phyloP scores from a whole-genome alignment of 2,329 filamentous ascomycete species.

The Aspergillus novoparasiticus region DNA sequence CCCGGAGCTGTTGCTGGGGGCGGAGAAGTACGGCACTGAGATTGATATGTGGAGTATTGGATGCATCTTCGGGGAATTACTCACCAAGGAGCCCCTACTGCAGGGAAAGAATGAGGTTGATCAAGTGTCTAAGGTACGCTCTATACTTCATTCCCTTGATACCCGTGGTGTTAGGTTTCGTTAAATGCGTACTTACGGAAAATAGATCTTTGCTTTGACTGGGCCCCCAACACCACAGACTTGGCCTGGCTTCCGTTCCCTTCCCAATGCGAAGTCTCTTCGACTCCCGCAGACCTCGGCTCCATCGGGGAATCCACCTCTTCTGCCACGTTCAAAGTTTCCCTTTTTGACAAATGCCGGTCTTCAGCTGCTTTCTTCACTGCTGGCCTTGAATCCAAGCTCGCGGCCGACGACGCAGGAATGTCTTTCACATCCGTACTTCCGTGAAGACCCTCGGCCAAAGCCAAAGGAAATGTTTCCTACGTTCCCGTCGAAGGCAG shows the following conservation, averaged over 20 bases:
- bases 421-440: constrained; percentile 80
- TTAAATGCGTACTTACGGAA: constrained; percentile 10
- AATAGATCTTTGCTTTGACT: constrained; percentile 79
- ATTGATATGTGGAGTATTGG: constrained; percentile 97
- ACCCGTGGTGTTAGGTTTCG: not conserved
- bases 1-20: constrained; percentile 85
- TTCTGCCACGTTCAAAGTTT: constrained; percentile 73
- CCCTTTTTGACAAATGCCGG: constrained; percentile 79
- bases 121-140: constrained; percentile 68
- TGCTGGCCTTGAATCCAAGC: constrained; percentile 76
- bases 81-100: constrained; percentile 79
- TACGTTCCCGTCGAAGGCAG: constrained; percentile 93
- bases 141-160: not conserved
- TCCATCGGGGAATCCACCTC: constrained; percentile 41
- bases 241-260: constrained; percentile 84
- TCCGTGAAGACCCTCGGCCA: constrained; percentile 82
- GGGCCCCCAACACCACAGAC: constrained; percentile 79
- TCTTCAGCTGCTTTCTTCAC: constrained; percentile 64
- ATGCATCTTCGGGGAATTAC: constrained; percentile 91
- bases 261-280: constrained; percentile 83
- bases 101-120: constrained; percentile 93
- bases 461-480: constrained; percentile 93
- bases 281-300: constrained; percentile 61
- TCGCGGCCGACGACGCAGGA: constrained; percentile 70
- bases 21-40: constrained; percentile 70